Percentiles rank a stretch among this genome's conserved stretches.
Conservation (phyloP, 768 basidiomycete species). For the Boletus rufocinnamomeus region DNA sequence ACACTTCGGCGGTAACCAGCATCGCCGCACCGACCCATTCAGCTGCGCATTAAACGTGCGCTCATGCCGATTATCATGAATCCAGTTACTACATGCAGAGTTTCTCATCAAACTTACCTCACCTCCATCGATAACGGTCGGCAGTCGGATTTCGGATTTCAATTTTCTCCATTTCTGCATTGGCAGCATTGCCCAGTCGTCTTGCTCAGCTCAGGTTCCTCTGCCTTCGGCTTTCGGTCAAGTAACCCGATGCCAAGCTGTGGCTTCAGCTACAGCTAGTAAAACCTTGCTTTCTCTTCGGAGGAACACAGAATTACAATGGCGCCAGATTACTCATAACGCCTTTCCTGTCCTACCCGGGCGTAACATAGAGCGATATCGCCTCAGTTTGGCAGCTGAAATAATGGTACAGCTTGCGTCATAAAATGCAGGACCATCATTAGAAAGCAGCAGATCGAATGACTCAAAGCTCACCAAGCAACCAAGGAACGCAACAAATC, state of each 20-base stretch:
- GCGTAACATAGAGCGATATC: background rate
- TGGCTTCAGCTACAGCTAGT: background rate
- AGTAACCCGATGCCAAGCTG: background rate
- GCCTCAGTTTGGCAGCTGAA: background rate
- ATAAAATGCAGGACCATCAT: background rate
- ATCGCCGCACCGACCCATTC: constrained; percentile 9
- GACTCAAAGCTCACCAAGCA: background rate
- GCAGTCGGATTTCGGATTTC: background rate
- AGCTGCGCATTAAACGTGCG: constrained; percentile 16
- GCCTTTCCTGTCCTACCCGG: background rate
- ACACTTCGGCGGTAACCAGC: constrained; percentile 12
- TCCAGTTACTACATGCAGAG: background rate
- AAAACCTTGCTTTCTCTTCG: background rate
- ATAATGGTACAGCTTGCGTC: background rate
- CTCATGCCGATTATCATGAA: background rate
- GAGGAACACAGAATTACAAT: background rate
- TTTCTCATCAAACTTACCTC: constrained; percentile 5
- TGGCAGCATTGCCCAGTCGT: too few species aligned
- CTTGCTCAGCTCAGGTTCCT: constrained; percentile 3
- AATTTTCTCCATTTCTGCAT: too few species aligned
- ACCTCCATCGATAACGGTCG: background rate
- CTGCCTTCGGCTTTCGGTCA: background rate
- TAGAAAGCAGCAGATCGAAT: background rate
- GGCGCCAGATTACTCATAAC: background rate
- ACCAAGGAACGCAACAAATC: background rate